Evolutionary conservation across 768 basidiomycete genomes (phyloP).

Genomic region (Panus rudis): DNA sequence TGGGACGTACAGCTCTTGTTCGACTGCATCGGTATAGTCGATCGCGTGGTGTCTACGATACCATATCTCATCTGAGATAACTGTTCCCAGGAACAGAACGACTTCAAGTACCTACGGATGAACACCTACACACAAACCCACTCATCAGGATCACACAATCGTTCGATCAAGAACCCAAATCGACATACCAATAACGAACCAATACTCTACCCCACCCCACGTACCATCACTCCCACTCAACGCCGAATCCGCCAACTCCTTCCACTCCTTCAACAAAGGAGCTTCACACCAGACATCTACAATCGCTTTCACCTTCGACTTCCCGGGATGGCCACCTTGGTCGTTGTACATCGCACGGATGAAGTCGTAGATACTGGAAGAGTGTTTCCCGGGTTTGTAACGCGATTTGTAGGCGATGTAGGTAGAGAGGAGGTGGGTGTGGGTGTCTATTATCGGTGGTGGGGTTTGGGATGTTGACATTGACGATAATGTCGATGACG

Average conservation of each 20-base stretch:
- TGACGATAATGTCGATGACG: constrained; percentile 1
- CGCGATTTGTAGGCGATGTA: constrained; percentile 53
- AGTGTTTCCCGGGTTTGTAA: constrained; percentile 51
- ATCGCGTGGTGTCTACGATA: constrained; percentile 60
- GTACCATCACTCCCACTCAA: too few species aligned
- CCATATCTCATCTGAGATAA: constrained; percentile 1
- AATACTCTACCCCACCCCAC: constrained; percentile 72
- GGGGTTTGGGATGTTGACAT: not conserved
- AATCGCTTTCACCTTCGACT: constrained; percentile 50
- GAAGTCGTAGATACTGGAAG: constrained; percentile 56
- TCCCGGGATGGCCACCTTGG: constrained; percentile 24
- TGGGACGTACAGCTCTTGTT: constrained; percentile 53
- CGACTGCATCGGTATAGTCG: constrained; percentile 59
- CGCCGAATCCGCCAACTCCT: constrained; percentile 68
- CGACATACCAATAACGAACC: constrained; percentile 70
- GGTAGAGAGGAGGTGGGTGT: constrained; percentile 77
- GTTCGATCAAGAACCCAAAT: not conserved
- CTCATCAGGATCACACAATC: constrained; percentile 1
- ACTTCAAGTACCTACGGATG: constrained; percentile 49
- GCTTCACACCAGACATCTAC: constrained; percentile 91
- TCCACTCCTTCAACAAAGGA: constrained; percentile 57
- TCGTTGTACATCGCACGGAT: constrained; percentile 52
- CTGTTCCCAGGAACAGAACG: not conserved
- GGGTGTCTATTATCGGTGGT: constrained; percentile 69
- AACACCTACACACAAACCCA: constrained; percentile 40